Percentiles rank a stretch among this genome's conserved stretches.
phyloP scores from a whole-genome alignment of 2,329 filamentous ascomycete genomes.

The Trichoderma gracile region DNA sequence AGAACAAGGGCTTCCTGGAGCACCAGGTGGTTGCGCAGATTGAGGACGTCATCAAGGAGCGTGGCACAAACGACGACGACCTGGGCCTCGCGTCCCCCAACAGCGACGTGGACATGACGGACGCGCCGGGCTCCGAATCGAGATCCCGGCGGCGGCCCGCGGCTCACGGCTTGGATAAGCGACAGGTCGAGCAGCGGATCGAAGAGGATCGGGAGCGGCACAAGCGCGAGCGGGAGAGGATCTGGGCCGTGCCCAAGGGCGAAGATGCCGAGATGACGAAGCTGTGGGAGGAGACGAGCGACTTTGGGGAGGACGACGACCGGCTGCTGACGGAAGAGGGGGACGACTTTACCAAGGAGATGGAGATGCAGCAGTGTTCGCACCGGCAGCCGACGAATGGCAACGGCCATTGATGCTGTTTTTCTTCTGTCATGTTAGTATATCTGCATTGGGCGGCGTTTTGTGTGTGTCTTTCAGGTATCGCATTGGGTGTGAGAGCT shows the following conservation, averaged over 20 bases:
- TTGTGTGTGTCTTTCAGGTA: not conserved
- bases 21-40: slow-evolving; percentile 74
- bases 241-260: slow-evolving; percentile 76
- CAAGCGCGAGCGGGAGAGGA: slow-evolving; percentile 85
- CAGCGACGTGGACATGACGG: slow-evolving; percentile 44
- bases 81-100: slow-evolving; percentile 55
- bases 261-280: slow-evolving; percentile 72
- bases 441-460: slow-evolving; percentile 37
- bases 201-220: slow-evolving; percentile 96
- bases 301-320: slow-evolving; percentile 84
- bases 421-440: not conserved
- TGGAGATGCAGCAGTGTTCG: slow-evolving; percentile 44
- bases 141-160: slow-evolving; percentile 38
- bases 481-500: not conserved
- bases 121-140: slow-evolving; percentile 46
- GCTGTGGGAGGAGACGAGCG: slow-evolving; percentile 84
- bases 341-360: slow-evolving; percentile 48
- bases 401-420: slow-evolving; percentile 30
- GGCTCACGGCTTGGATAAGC: slow-evolving; percentile 66
- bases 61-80: slow-evolving; percentile 66
- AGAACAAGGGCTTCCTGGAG: slow-evolving; percentile 71
- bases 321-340: slow-evolving; percentile 73
- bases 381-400: slow-evolving; percentile 42
- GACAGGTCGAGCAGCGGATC: slow-evolving; percentile 91
- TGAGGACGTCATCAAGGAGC: slow-evolving; percentile 77